Evolutionary conservation across 768 basidiomycete species (phyloP), one percentile per base, ranked within the genome.

Genomic region (Astraeus odoratus): DNA sequence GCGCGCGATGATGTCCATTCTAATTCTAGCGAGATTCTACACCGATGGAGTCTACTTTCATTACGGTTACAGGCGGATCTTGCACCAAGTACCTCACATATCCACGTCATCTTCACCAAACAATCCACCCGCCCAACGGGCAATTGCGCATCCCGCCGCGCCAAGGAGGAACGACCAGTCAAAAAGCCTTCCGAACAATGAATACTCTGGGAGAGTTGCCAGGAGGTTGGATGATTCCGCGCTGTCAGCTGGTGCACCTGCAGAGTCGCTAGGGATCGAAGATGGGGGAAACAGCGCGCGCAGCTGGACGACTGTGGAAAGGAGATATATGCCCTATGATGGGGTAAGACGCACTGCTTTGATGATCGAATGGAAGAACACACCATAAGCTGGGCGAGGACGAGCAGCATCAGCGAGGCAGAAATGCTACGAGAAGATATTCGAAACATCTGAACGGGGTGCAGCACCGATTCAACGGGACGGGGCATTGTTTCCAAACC

Each of bases 321-420:
- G 76, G 27, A 91, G 75, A 58, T 92, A 92, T 34, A 86, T 83
- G 9, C 83, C 85, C 88, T 91, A 9, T 29, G 39, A 30, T 20
- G 23, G 33, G 51, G 33, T 26, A 50, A 36, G 27, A 42, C 30
- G n/a, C 24, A 12, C 31, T 10, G 23, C 15, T 20, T 12, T 20
- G 37, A 38, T 49, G 24, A 29, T 19, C 35, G 46, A 56, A 27
- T 19, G 19, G 12, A 45, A 36, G 51, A 46, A 44, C 48, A 56
- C 51, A 87, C 88, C 88, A 92, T 89, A 38, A 92, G 70, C 58
- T 92, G 87, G 6, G 87, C 83, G 19, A 92, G 72, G 8, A 83
- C 63, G 24, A 92, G 74, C 20, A 91, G 61, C 75, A 91, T 83
- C 33, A 91, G 65, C 4, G 83, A 83, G 4, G 85, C 84, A 26